Conservation (phyloP, 2,329 filamentous ascomycete species). For the Cladosporium sphaerospermum region DNA sequence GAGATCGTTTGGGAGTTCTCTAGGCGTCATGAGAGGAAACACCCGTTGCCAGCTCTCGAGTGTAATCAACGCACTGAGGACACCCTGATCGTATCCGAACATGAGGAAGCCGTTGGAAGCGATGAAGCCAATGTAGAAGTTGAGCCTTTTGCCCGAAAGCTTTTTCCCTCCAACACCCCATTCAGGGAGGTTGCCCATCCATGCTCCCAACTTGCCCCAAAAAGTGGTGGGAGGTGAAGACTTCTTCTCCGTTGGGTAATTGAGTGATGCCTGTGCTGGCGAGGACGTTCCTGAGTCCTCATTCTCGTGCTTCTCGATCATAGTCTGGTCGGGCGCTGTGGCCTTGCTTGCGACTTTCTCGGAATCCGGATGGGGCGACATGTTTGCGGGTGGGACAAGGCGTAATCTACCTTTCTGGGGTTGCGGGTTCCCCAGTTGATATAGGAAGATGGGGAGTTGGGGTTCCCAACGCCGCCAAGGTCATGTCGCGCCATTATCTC, state of each 20-base stretch:
- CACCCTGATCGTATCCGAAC: slow-evolving; percentile 21
- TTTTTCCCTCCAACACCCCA: slow-evolving; percentile 10
- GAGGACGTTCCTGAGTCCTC: slow-evolving; percentile 6
- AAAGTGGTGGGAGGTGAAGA: slow-evolving; percentile 4
- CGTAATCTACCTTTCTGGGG: slow-evolving; percentile 4
- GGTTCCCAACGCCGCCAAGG: slow-evolving; percentile 1
- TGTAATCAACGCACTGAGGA: slow-evolving; percentile 52
- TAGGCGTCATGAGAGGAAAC: slow-evolving; percentile 10
- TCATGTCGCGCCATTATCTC: slow-evolving; percentile 6
- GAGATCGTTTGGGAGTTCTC: slow-evolving; percentile 8
- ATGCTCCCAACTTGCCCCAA: slow-evolving; percentile 5
- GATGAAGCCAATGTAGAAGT: slow-evolving; percentile 11
- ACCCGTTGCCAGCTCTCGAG: slow-evolving; percentile 20
- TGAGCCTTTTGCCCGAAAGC: slow-evolving; percentile 7
- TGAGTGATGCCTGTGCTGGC: slow-evolving; percentile 1
- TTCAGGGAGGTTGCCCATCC: slow-evolving; percentile 11
- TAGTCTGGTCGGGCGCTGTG: background rate
- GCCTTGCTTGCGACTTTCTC: background rate
- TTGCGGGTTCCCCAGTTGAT: slow-evolving; percentile 11
- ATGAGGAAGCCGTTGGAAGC: slow-evolving; percentile 12
- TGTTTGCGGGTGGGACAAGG: background rate
- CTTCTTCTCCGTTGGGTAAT: background rate
- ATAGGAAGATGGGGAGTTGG: background rate
- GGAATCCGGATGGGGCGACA: slow-evolving; percentile 5
- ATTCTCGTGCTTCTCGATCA: slow-evolving; percentile 9